Evolutionary conservation across 2,329 filamentous ascomycete genomes (phyloP), one percentile per base, ranked within the genome.

Genomic region (Plenodomus tracheiphilus): DNA sequence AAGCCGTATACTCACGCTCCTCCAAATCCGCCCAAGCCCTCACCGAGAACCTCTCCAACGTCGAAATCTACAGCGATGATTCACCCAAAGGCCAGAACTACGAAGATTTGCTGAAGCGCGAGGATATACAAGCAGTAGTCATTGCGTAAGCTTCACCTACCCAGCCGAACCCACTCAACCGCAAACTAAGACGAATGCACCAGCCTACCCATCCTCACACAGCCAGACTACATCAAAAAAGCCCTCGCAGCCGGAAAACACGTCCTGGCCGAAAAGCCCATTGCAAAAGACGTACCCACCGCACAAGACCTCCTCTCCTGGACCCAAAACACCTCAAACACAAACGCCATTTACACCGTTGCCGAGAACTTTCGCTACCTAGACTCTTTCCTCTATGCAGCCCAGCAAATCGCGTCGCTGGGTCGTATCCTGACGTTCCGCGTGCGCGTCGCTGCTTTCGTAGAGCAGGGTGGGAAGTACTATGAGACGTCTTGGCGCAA

Each of bases 361-460:
- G 88, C 86, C 0, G 89, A 92, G 71, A 91, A 92, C 71, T 88
- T 84, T 65, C 81, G 88, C 42, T 91, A 84, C 73, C 69, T 82
- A 46, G 75, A 80, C 22, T 75, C 76, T 10, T 84, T 84, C 62
- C 49, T 70, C 11, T 81, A 80, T 58, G 86, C 77, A 0, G 72
- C 74, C 0, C 59, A 77, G 46, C 74, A 80, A 54, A 70, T 83
- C 8, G 67, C 77, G 51, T 71, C 76, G 40, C 72, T 86, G 1
- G 83, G 84, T 10, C 77, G 77, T 51, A 66, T 85, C 1, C 72
- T 82, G 2, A 74, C 79, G 13, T 87, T 88, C 67, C 72, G 75
- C 15, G 69, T 79, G 4, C 72, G 76, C 30, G 65, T 79, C 46
- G 74, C 77, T 51, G 66, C 64, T 2, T 70, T 76, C 51, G 75